Percentiles rank a stretch among this genome's conserved stretches.
These are phyloP conservation scores for Pharnaceum exiguum DNA, from an alignment of 148 eudicot species.

Conservation along the genomic window DNA sequence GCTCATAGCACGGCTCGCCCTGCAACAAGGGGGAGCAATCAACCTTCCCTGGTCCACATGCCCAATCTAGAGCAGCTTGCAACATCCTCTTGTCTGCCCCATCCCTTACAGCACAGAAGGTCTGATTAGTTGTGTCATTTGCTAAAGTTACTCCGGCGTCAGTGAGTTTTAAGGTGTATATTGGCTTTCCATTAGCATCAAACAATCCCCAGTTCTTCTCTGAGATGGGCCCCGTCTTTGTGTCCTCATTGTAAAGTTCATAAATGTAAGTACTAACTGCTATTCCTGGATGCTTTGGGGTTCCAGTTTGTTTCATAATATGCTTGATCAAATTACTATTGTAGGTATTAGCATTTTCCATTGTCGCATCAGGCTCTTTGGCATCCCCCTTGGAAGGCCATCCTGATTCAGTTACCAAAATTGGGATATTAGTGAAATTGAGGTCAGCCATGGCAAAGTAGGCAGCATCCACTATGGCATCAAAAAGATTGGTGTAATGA, in stretches of 20 bases:
- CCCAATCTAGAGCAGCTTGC: slow-evolving; percentile 96
- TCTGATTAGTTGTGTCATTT: slow-evolving; percentile 65
- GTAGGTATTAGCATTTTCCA: slow-evolving; percentile 80
- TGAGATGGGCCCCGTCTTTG: slow-evolving; percentile 57
- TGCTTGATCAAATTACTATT: slow-evolving; percentile 78
- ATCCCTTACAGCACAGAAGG: slow-evolving; percentile 60
- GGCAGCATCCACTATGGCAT: slow-evolving; percentile 86
- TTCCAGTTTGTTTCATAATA: slow-evolving; percentile 61
- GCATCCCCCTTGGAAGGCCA: slow-evolving; percentile 90
- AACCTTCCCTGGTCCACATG: slow-evolving; percentile 91
- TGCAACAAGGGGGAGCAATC: slow-evolving; percentile 59
- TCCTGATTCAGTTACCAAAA: slow-evolving; percentile 85
- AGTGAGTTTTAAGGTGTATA: slow-evolving; percentile 47
- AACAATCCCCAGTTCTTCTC: slow-evolving; percentile 92
- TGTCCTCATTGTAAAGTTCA: slow-evolving; percentile 81
- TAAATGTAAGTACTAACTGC: slow-evolving; percentile 74
- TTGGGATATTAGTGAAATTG: slow-evolving; percentile 66
- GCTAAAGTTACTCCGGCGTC: slow-evolving; percentile 53
- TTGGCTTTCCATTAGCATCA: slow-evolving; percentile 52
- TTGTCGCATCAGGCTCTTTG: slow-evolving; percentile 65
- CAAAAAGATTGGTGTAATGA: slow-evolving; percentile 81
- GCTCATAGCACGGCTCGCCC: slow-evolving; percentile 78
- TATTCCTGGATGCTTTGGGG: slow-evolving; percentile 76
- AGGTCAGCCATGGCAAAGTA: slow-evolving; percentile 77
- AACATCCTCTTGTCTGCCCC: slow-evolving; percentile 72